Percentiles rank a stretch among this genome's conserved stretches.
These are phyloP conservation scores for Boletellus ananas DNA, from an alignment of 768 basidiomycete species.

Conservation along the genomic window DNA sequence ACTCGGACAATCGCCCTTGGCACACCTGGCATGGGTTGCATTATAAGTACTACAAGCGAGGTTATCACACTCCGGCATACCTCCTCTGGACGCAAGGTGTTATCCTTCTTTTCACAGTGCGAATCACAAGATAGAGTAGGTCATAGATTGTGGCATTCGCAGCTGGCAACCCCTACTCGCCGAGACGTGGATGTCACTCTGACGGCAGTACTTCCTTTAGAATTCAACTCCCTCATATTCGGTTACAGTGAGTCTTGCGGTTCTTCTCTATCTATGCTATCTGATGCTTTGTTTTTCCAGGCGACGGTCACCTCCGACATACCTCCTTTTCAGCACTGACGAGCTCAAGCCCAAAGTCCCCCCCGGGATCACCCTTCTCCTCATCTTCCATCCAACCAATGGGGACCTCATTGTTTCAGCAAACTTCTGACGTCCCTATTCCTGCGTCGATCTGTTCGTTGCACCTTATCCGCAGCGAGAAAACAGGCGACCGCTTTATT, in stretches of 20 bases:
- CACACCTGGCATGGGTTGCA: background rate
- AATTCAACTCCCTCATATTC: slow-evolving; percentile 52
- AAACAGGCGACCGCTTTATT: slow-evolving; percentile 59
- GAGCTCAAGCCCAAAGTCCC: background rate
- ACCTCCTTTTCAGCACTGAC: slow-evolving; percentile 41
- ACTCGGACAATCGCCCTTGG: slow-evolving; percentile 11
- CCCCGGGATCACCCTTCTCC: background rate
- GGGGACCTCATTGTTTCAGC: slow-evolving; percentile 22
- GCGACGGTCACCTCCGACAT: slow-evolving; percentile 50
- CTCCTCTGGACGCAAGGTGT: slow-evolving; percentile 16
- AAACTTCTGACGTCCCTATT: slow-evolving; percentile 46
- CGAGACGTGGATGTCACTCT: slow-evolving; percentile 16
- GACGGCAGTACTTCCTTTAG: slow-evolving; percentile 51
- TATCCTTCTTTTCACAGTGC: slow-evolving; percentile 10
- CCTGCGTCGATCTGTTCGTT: slow-evolving; percentile 44
- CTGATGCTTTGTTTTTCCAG: slow-evolving; percentile 28
- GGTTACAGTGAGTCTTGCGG: slow-evolving; percentile 53
- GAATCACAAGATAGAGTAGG: slow-evolving; percentile 6
- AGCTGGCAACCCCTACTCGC: background rate
- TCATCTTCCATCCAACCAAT: slow-evolving; percentile 3
- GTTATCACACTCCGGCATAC: slow-evolving; percentile 20
- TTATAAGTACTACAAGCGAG: slow-evolving; percentile 11
- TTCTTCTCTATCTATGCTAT: background rate
- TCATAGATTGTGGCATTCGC: slow-evolving; percentile 23
- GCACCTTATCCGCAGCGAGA: slow-evolving; percentile 51